Base-by-base conservation (phyloP, 768 basidiomycete species). In the Suillus discolor region DNA sequence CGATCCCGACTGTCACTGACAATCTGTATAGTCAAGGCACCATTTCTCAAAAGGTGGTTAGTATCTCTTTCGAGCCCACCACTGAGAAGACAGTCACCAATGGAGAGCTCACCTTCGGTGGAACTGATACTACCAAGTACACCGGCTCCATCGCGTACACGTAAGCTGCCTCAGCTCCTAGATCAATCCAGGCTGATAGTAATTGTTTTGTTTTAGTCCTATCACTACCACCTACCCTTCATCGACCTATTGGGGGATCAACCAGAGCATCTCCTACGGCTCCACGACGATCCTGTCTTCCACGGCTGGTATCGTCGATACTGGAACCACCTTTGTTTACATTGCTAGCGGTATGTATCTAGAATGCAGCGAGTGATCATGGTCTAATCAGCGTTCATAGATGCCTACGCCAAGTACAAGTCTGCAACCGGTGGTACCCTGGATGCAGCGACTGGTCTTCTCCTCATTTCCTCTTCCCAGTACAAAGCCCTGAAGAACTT, bases 261-360 rank as follows among this genome's bases (percentile, higher is more conserved):
- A 86, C 72, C 81, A 89, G 75, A 79, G 80, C 65, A 78, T 88
- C 65, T 78, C 76, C 15, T 87, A 86, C 66, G 85, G 86, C 5
- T 71, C 77, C 11, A 82, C 76, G 13, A 75, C 76, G 23, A 85
- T 88, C 61, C 74, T 88, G 61, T 41, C 76, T 6, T 72, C 63
- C 60, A 82, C 81, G 45, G 82, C 84, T 47, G 88, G 87, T 65
- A 85, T 89, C 65, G 84, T 89, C 53, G 87, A 88, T 69, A 88
- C 87, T 25, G 85, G 84, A 18, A 86, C 84, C 16, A 86, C 85
- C n/a, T 74, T 86, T 66, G 71, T 87, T 59, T 77, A 83, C 54
- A 67, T 87, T 57, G 81, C 85, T 25, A 76, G 81, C n/a, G 78
- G 75, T 75, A 44, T 71, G 74, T 67, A 25, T 18, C 61, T n/a